Percentiles rank a stretch among this genome's conserved stretches.
phyloP scores from a whole-genome alignment of 2,329 filamentous ascomycete species.

The Scolecobasidium constrictum region DNA sequence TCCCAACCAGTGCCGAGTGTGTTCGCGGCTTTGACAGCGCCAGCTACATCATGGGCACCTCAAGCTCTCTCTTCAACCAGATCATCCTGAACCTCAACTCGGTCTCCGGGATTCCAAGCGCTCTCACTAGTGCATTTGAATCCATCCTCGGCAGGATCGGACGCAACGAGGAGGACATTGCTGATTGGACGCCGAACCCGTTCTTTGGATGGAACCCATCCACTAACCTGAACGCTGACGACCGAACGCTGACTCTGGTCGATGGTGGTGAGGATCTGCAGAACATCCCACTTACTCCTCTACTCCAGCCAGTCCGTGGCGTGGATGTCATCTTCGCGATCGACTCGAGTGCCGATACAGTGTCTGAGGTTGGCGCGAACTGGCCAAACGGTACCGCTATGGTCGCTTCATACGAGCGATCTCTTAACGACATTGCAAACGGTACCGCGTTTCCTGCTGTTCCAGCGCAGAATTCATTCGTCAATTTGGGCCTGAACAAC shows the following conservation, averaged over 20 bases:
- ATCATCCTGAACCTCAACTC: conserved; percentile 55
- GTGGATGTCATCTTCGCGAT: conserved; percentile 76
- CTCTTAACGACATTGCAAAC: conserved; percentile 49
- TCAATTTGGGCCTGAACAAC: conserved; percentile 65
- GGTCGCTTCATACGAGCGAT: conserved; percentile 63
- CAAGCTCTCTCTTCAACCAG: conserved; percentile 74
- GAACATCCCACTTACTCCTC: conserved; percentile 68
- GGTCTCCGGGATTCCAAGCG: conserved; percentile 33
- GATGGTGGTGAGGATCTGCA: conserved; percentile 71
- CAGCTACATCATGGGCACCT: conserved; percentile 78
- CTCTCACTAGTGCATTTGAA: conserved; percentile 41
- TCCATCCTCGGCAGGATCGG: conserved; percentile 46
- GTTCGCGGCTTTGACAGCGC: conserved; percentile 72
- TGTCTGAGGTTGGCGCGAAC: conserved; percentile 23
- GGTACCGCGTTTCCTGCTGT: conserved; percentile 61
- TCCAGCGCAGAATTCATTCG: conserved; percentile 65
- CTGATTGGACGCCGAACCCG: conserved; percentile 63
- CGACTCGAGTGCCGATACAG: conserved; percentile 66
- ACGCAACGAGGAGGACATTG: conserved; percentile 57
- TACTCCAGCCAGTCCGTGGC: conserved; percentile 60
- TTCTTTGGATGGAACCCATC: conserved; percentile 56
- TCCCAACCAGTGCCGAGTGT: conserved; percentile 49
- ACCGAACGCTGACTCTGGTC: conserved; percentile 53
- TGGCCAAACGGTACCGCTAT: conserved; percentile 73
- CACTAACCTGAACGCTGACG: conserved; percentile 46